phyloP scores from a whole-genome alignment of 2,329 filamentous ascomycete genomes.

The Xylaria sp. region DNA sequence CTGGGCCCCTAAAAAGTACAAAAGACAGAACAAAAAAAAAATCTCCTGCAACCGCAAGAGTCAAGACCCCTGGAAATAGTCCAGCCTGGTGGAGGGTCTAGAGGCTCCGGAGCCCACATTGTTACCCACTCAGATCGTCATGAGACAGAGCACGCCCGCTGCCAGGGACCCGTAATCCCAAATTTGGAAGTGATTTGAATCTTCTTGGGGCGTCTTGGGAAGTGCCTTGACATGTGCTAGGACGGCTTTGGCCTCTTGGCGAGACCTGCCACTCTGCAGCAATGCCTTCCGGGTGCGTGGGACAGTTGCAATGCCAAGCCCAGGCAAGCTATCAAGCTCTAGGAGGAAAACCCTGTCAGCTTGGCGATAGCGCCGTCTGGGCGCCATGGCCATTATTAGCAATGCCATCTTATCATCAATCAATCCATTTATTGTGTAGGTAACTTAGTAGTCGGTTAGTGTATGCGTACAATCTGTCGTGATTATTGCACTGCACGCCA shows the following conservation, averaged over 20 bases:
- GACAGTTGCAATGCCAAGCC: slow-evolving; percentile 28
- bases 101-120: slow-evolving; percentile 33
- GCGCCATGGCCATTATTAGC: slow-evolving; percentile 14
- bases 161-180: slow-evolving; percentile 22
- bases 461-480: background rate
- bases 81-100: slow-evolving; percentile 33
- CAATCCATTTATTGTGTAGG: background rate
- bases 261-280: slow-evolving; percentile 27
- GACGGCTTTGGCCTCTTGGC: slow-evolving; percentile 23
- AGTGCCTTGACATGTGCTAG: slow-evolving; percentile 18
- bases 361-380: slow-evolving; percentile 21
- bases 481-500: background rate
- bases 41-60: slow-evolving; percentile 26
- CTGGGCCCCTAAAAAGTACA: slow-evolving; percentile 27
- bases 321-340: slow-evolving; percentile 7
- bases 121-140: slow-evolving; percentile 33
- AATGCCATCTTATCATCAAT: slow-evolving; percentile 15
- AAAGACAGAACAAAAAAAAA: slow-evolving; percentile 11
- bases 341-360: slow-evolving; percentile 19
- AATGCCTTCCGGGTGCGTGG: slow-evolving; percentile 27
- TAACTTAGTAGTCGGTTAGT: background rate
- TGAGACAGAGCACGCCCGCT: slow-evolving; percentile 25
- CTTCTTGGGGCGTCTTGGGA: slow-evolving; percentile 19
- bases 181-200: slow-evolving; percentile 34
- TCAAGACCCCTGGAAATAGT: slow-evolving; percentile 17